phyloP scores from a whole-genome alignment of 208 protist species.

The Kentomonas sorsogonicus region DNA sequence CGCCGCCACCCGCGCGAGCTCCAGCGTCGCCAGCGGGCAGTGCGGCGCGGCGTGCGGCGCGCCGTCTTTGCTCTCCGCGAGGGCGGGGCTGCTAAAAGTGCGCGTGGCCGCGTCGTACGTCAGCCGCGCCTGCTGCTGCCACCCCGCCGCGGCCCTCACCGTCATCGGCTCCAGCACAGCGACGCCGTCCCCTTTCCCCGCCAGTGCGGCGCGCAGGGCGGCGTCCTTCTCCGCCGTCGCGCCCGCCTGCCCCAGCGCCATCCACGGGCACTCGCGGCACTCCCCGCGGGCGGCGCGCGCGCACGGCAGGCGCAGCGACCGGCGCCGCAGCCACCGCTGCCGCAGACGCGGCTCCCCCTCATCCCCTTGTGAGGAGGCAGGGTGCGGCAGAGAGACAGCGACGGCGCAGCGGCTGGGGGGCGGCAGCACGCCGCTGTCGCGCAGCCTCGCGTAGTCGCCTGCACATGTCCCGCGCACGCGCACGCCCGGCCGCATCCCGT shows the following conservation, averaged over 20 bases:
- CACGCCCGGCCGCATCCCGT: slow-evolving; percentile 21
- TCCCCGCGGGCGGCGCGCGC: slow-evolving; percentile 15
- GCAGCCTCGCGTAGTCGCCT: no score
- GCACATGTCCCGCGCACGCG: slow-evolving; percentile 14
- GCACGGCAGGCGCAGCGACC: slow-evolving; percentile 24
- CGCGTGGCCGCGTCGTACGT: slow-evolving; percentile 14
- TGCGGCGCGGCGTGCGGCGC: not conserved
- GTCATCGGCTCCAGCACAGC: slow-evolving; percentile 40
- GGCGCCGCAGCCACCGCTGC: slow-evolving; percentile 3
- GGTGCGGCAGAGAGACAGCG: not conserved
- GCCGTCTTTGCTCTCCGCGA: not conserved
- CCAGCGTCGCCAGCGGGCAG: slow-evolving; percentile 61
- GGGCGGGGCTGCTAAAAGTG: not conserved
- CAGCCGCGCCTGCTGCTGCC: slow-evolving; percentile 48
- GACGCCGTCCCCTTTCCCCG: slow-evolving; percentile 4
- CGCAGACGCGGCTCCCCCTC: not conserved
- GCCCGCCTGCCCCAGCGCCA: slow-evolving; percentile 23
- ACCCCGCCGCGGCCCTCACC: slow-evolving; percentile 23
- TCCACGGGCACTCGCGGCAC: slow-evolving; percentile 75
- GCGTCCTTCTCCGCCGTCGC: slow-evolving; percentile 11
- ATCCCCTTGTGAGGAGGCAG: not conserved
- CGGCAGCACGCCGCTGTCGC: no score
- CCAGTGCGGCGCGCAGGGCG: slow-evolving; percentile 12
- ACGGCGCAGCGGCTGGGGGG: not conserved
- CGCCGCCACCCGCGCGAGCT: slow-evolving; percentile 64